Base-by-base conservation (phyloP, 106 monocot genomes). In the Posidonia australis region DNA sequence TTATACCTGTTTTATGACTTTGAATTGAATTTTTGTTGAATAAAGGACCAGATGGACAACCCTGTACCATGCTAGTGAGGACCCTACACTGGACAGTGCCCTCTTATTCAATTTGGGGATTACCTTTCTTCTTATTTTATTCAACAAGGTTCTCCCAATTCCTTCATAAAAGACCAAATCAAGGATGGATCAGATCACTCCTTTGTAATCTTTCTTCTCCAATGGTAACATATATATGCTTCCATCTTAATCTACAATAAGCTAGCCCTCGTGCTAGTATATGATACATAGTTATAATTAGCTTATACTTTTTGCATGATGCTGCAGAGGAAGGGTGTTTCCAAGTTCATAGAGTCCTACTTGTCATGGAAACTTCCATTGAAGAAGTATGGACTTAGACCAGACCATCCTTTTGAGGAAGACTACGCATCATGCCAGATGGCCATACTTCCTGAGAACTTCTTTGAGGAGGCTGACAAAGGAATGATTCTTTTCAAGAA, bases 391-490 rank as follows among this genome's bases (percentile, higher is more conserved):
- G 89, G 86, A 10, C 31, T 89, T 46, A 73, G 46, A 45, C 93
- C 93, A 0, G 81, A 86, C 5, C 93, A 93, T 67, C 81, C 83
- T 0, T 93, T 93, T 49, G 65, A 72, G 16, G 86, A 89, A 54
- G 93, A 89, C 73, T 86, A 83, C 31, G 86, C 93, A 0, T 86
- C 86, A 0, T 93, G 89, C 27, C 86, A 89, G 68, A 86, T 93
- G 83, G 86, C 86, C 20, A 86, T 93, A 2, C 60, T 89, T 54
- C 89, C 89, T 14, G 93, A 89, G 19, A 78, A 77, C 55, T 93
- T 93, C 83, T 89, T 86, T 73, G 28, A 32, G 1, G 79, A 83
- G 68, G 93, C 86, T 9, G 89, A 89, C 31, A 11, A 74, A 18
- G 93, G 89, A 5, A 58, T 57, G 53, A 89, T 93, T 58, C 30